Percentiles rank a stretch among this genome's conserved stretches.
Conservation (phyloP, 306 rosid genomes). For the Nissolia schottii region DNA sequence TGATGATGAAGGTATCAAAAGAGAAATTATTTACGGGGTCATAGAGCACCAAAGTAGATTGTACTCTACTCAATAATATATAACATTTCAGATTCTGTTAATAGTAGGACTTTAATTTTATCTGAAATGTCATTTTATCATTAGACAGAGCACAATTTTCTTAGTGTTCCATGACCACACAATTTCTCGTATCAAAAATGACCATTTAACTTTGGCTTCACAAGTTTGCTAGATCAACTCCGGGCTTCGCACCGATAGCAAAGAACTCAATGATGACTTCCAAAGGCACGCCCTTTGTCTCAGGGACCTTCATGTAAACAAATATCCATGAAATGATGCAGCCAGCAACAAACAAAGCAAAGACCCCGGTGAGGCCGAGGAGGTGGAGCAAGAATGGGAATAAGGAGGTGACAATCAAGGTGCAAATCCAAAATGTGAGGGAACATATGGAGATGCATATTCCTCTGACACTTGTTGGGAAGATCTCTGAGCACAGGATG, state of each 20-base stretch:
- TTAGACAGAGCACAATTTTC: no score
- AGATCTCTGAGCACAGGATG: conserved; percentile 59
- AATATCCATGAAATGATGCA: conserved; percentile 54
- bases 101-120: no score
- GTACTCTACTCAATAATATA: no score
- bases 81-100: no score
- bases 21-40: no score
- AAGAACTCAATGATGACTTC: conserved; percentile 73
- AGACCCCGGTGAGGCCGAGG: conserved; percentile 52
- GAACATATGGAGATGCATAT: conserved; percentile 61
- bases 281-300: conserved; percentile 74
- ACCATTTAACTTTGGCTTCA: background rate
- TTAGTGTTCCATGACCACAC: no score
- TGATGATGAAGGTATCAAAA: no score
- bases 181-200: no score
- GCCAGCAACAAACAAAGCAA: conserved; percentile 41
- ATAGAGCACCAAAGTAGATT: no score
- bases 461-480: conserved; percentile 65
- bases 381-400: conserved; percentile 50
- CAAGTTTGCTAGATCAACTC: background rate
- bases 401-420: conserved; percentile 46
- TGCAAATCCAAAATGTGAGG: conserved; percentile 47
- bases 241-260: conserved; percentile 41
- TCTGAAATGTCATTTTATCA: no score
- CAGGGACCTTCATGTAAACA: conserved; percentile 64